Conservation (phyloP, 352 stramenopile genomes). For the Globisporangium acanthophoron region DNA sequence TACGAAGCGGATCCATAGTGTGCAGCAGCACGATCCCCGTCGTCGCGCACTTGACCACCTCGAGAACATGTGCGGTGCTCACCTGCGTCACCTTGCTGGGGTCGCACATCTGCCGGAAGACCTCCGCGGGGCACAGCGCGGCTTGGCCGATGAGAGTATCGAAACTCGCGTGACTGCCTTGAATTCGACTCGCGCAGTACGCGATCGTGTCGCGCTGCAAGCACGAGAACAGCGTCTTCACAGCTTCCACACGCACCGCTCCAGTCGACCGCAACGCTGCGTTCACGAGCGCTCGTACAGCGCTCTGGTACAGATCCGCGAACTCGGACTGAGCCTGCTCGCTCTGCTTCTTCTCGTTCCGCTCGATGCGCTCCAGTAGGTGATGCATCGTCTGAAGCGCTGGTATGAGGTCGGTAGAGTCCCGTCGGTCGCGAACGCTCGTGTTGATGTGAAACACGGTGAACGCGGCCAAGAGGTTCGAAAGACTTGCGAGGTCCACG, state of each 20-base stretch:
- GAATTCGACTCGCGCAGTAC: conserved; percentile 5
- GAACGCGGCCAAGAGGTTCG: conserved; percentile 26
- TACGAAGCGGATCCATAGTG: conserved; percentile 30
- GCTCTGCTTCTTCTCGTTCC: neutral
- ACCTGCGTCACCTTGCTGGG: conserved; percentile 16
- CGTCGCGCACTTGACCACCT: conserved; percentile 39
- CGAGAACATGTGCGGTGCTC: conserved; percentile 22
- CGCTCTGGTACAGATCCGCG: conserved; percentile 16
- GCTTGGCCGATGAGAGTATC: conserved; percentile 26
- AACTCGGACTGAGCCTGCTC: conserved; percentile 1
- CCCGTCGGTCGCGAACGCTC: conserved; percentile 32
- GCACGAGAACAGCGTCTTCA: conserved; percentile 34
- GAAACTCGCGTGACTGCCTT: conserved; percentile 4
- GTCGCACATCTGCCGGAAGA: conserved; percentile 36
- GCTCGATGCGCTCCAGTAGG: conserved; percentile 19
- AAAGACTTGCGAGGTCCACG: conserved; percentile 4
- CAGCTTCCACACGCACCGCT: conserved; percentile 27
- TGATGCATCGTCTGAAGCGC: conserved; percentile 32
- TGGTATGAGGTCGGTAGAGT: conserved; percentile 29
- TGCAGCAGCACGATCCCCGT: conserved; percentile 46
- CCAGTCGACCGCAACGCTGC: conserved; percentile 30
- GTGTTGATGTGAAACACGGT: conserved; percentile 40
- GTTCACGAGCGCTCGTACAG: conserved; percentile 27
- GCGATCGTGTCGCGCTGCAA: conserved; percentile 33
- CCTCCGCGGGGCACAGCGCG: conserved; percentile 35